Percentiles rank a stretch among this genome's conserved stretches.
Conservation (phyloP, 140 eudicot species). For the Oenanthe javanica region DNA sequence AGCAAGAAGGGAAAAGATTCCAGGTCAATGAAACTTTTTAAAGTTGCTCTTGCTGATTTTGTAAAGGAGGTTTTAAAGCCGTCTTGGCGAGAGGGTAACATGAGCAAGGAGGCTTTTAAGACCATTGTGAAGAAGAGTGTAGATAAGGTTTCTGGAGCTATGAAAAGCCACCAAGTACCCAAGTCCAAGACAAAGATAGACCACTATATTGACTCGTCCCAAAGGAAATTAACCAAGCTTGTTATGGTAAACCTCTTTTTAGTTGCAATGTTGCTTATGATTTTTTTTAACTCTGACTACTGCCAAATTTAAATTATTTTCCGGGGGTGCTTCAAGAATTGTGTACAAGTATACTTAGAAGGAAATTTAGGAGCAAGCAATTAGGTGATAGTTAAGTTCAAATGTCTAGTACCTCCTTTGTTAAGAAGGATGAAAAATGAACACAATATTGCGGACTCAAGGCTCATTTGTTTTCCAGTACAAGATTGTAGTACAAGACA, state of each 20-base stretch:
- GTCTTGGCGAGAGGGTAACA: conserved; percentile 96
- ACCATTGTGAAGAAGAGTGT: conserved; percentile 97
- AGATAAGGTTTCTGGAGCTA: conserved; percentile 93
- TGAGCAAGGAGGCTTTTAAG: conserved; percentile 99
- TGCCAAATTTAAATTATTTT: background rate
- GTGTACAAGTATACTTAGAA: background rate
- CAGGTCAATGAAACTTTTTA: conserved; percentile 67
- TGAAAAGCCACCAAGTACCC: conserved; percentile 78
- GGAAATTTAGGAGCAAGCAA: background rate
- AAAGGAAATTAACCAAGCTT: conserved; percentile 79
- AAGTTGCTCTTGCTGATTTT: conserved; percentile 72
- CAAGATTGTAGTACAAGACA: background rate
- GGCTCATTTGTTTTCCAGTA: background rate
- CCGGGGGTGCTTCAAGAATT: background rate
- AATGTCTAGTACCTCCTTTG: background rate
- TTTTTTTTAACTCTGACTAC: background rate
- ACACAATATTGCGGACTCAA: background rate
- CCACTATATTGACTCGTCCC: conserved; percentile 82
- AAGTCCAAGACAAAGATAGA: conserved; percentile 81
- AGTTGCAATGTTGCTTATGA: conserved; percentile 3
- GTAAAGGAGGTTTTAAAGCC: conserved; percentile 94
- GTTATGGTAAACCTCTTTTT: conserved; percentile 59
- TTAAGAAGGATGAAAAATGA: background rate
- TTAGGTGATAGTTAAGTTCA: background rate
- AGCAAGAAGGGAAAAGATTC: conserved; percentile 69